Base-by-base conservation (phyloP, 2,329 filamentous ascomycete species). In the Sporothrix luriei region DNA sequence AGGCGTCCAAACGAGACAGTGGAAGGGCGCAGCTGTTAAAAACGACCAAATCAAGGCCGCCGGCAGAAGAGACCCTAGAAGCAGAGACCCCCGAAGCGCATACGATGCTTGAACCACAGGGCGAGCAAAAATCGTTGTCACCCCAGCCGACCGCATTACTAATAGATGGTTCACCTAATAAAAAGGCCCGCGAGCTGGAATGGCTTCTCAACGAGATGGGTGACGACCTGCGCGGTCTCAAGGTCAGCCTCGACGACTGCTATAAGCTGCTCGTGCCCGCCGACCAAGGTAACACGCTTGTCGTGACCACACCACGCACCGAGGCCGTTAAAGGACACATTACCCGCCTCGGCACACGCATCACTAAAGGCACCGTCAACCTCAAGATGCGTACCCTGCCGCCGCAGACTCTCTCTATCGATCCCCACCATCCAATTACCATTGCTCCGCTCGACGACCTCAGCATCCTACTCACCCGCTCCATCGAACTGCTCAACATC, bases 321-420 rank as follows among this genome's bases (percentile, higher is more conserved):
- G 95, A 99, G 81, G 88, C 87, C 74, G 89, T 98, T 72, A 99
- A 99, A 79, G 95, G 95, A 21, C 92, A 93, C 75, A 88, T 98
- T 71, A 98, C 94, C 0, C 88, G 95, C 68, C 88, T 97, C 48
- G 95, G 95, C 51, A 92, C 92, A n/a, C 88, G 91, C 66, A 90
- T 99, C 73, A 90, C 97, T 73, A 97, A 97, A 78, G 94, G 93
- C 74, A 90, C 91, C 72, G 85, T 97, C 72, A 88, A 91, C 76
- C 85, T 97, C 48, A 90, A 91, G 67, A 86, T 97, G 14, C 85
- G 87, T 72, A 93, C 90, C 69, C 84, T 92, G 55, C 84, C 86
- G 0, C 76, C 81, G 6, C 80, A 84, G 71, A 82, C 82, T 14
- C 76, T 88, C 19, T 78, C 79, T 70, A 79, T 88, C 72, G 79